These are phyloP conservation scores for Hyaloscypha hepaticicola DNA, from an alignment of 495 filamentous ascomycete genomes.

Conservation along the genomic window DNA sequence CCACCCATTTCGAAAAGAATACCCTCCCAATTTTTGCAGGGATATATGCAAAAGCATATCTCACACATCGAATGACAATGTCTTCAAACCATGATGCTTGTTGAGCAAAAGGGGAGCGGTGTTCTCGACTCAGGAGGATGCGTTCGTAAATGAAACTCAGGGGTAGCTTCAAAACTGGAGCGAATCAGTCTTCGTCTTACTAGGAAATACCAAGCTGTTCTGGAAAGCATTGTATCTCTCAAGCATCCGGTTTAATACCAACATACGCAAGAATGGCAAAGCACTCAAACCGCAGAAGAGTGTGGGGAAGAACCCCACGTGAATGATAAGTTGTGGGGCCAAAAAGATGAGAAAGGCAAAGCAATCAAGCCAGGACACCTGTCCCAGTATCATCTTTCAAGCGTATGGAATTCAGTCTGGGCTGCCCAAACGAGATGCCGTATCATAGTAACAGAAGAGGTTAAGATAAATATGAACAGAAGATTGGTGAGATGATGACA, in stretches of 20 bases:
- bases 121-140: slow-evolving; percentile 44
- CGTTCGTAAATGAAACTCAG: slow-evolving; percentile 55
- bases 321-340: slow-evolving; percentile 61
- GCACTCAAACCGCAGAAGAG: slow-evolving; percentile 54
- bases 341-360: slow-evolving; percentile 64
- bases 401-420: background rate
- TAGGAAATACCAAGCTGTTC: background rate
- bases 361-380: slow-evolving; percentile 72
- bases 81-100: slow-evolving; percentile 69
- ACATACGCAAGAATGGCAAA: slow-evolving; percentile 69
- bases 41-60: slow-evolving; percentile 71
- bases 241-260: background rate
- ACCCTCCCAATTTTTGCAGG: slow-evolving; percentile 64
- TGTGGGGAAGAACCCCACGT: slow-evolving; percentile 55
- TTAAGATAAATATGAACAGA: background rate
- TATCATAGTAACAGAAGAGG: background rate
- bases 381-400: slow-evolving; percentile 56
- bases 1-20: slow-evolving; percentile 71
- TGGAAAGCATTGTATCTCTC: background rate
- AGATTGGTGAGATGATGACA: slow-evolving; percentile 7
- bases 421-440: background rate
- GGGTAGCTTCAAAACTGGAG: slow-evolving; percentile 56
- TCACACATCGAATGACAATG: slow-evolving; percentile 67
- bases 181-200: slow-evolving; percentile 5
- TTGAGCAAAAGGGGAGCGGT: slow-evolving; percentile 60